Evolutionary conservation across 139 green algal species (phyloP), one percentile per base, ranked within the genome.

Genomic region (Desmodesmus armatus): DNA sequence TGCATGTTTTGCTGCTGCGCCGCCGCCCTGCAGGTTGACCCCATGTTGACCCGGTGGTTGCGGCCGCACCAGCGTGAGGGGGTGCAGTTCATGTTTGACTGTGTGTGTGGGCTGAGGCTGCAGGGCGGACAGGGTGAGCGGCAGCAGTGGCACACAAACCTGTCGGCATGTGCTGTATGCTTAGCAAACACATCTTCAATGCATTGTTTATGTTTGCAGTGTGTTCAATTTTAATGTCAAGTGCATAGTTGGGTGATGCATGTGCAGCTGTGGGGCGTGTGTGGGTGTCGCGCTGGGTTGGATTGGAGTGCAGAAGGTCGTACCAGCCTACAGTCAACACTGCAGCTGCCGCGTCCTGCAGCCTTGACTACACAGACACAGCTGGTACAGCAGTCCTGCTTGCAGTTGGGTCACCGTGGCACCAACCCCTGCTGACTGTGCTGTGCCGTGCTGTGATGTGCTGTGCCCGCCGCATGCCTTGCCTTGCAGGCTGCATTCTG

Each of bases 11-110:
- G n/a, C n/a, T n/a, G n/a, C n/a, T n/a, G n/a, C n/a, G n/a, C n/a
- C n/a, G n/a, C n/a, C n/a, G n/a, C n/a, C n/a, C n/a, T 97, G 19
- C 62, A 78, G 5, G 96, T 99, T 49, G 97, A 98, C 87, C 73
- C 85, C 78, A 97, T 97, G 95, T 88, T 99, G 40, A 95, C 93
- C 0, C 88, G 90, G 29, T 99, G 91, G 86, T 91, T 99, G 84
- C 90, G 97, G 29, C 94, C 95, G 19, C 97, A 99, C 85, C 97
- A 99, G 91, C 87, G 97, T 1, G 97, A 99, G 13, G 87, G 98
- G 5, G 95, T 99, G 47, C 85, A 95, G 86, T 99, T 99, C 90
- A 98, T 99, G 96, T 99, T 99, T 90, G 97, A 99, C 70, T 99
- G 98, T 63, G 96, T 99, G 9, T 91, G 86, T 35, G 98, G 98